These are phyloP conservation scores for Lasiodiplodia citricola DNA, from an alignment of 2,329 filamentous ascomycete species.

Conservation along the genomic window DNA sequence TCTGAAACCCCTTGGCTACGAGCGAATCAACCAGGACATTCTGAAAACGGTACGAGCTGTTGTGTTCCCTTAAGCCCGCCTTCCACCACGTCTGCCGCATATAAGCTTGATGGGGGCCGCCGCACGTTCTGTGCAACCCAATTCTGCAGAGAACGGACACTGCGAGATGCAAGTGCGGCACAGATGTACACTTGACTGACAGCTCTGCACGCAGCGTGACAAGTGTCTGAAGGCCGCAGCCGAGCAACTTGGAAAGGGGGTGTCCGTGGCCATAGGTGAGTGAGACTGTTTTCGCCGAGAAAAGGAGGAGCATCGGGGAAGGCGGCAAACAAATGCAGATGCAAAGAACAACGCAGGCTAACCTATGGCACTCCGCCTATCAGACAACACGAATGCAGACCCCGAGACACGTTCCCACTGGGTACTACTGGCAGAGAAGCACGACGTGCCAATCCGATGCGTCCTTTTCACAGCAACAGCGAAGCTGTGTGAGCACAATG, in stretches of 20 bases:
- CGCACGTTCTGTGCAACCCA: constrained; percentile 33
- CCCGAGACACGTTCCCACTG: constrained; percentile 77
- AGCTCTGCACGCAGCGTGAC: constrained; percentile 53
- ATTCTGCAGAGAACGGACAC: constrained; percentile 10
- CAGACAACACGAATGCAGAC: constrained; percentile 97
- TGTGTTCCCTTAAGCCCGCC: constrained; percentile 27
- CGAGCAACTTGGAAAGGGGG: constrained; percentile 66
- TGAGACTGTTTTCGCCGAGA: constrained; percentile 32
- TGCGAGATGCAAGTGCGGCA: constrained; percentile 27
- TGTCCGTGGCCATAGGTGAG: constrained; percentile 79
- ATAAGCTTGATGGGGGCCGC: constrained; percentile 28
- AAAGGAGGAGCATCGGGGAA: background rate
- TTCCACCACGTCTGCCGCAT: constrained; percentile 10
- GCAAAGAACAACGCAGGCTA: constrained; percentile 2
- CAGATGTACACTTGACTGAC: constrained; percentile 38
- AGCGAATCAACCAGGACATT: constrained; percentile 87
- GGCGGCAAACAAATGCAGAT: constrained; percentile 1
- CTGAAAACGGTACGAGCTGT: constrained; percentile 69
- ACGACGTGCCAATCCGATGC: constrained; percentile 78
- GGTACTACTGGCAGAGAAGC: constrained; percentile 73
- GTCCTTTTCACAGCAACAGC: constrained; percentile 79
- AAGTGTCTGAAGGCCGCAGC: constrained; percentile 74
- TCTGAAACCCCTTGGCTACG: constrained; percentile 78
- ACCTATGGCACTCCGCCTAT: background rate
- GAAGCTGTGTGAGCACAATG: constrained; percentile 81